Evolutionary conservation across 2,329 filamentous ascomycete species (phyloP).

Genomic region (Dactylonectria estremocensis): DNA sequence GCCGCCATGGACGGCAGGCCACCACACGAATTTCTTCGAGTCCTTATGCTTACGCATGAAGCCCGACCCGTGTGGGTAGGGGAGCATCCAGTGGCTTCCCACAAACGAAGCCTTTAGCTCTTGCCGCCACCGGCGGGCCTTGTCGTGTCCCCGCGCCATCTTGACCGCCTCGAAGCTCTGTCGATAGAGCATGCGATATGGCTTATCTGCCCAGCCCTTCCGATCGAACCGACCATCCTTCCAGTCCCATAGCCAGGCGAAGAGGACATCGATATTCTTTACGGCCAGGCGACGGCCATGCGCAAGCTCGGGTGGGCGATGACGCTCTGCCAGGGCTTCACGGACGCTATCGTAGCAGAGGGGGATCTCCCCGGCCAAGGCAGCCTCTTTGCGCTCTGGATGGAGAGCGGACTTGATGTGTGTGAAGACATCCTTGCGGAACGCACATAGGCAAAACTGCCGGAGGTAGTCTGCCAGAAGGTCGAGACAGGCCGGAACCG

Average conservation of each 20-base stretch:
- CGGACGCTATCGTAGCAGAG: background rate
- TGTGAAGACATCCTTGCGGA: conserved; percentile 19
- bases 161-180: no score
- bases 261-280: background rate
- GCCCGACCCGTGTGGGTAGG: background rate
- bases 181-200: no score
- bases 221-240: conserved; percentile 2
- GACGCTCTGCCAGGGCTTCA: no score
- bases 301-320: background rate
- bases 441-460: conserved; percentile 9
- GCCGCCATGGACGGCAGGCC: no score
- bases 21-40: background rate
- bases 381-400: background rate
- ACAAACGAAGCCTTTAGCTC: no score
- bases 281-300: background rate
- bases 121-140: no score
- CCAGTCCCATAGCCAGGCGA: background rate
- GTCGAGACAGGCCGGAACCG: conserved; percentile 5
- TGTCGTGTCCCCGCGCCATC: no score
- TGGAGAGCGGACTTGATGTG: conserved; percentile 6
- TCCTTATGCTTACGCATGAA: conserved; percentile 12
- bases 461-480: conserved; percentile 12
- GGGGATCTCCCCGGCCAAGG: background rate
- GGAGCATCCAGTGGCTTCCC: conserved; percentile 2
- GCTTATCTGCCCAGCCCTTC: background rate